Evolutionary conservation across 2,329 filamentous ascomycete genomes (phyloP).

Genomic region (Pestalotiopsis sp.): DNA sequence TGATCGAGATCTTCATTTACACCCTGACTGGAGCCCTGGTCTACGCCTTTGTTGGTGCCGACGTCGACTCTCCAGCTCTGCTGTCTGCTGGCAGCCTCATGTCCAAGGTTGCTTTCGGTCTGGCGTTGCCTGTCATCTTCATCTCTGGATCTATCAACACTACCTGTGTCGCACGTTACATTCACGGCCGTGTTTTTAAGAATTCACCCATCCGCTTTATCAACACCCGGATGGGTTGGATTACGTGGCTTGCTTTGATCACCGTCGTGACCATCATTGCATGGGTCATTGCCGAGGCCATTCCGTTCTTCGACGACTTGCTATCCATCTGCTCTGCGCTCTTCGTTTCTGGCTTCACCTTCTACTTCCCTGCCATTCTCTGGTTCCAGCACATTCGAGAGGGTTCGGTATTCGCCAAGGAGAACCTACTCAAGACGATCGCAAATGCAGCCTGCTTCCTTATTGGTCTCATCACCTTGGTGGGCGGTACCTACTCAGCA

Average conservation of each 20-base stretch:
- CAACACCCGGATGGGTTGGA: constrained; percentile 34
- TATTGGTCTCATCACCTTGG: constrained; percentile 30
- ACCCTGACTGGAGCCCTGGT: constrained; percentile 61
- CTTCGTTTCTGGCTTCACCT: constrained; percentile 50
- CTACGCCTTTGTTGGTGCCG: constrained; percentile 60
- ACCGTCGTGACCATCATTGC: constrained; percentile 61
- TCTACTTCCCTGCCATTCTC: constrained; percentile 36
- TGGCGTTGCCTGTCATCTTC: constrained; percentile 65
- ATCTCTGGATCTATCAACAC: constrained; percentile 67
- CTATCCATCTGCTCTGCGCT: constrained; percentile 56
- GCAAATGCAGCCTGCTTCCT: constrained; percentile 28
- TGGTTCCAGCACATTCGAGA: constrained; percentile 35
- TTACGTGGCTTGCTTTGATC: constrained; percentile 60
- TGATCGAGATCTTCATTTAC: constrained; percentile 59
- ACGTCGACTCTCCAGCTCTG: constrained; percentile 62
- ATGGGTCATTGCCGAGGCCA: constrained; percentile 72
- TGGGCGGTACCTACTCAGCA: constrained; percentile 33
- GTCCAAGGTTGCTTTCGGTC: constrained; percentile 62
- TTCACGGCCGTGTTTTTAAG: constrained; percentile 33
- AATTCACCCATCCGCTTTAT: constrained; percentile 33
- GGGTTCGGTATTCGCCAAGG: constrained; percentile 27
- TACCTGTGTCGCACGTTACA: constrained; percentile 44
- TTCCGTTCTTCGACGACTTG: constrained; percentile 72
- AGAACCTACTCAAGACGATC: constrained; percentile 25
- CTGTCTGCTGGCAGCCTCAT: constrained; percentile 55